A percentile compares a stretch with the other conserved stretches of the same genome.
Evolutionary conservation across 805 yeast genomes (phyloP).

Genomic region (Ogataea ramenticola): DNA sequence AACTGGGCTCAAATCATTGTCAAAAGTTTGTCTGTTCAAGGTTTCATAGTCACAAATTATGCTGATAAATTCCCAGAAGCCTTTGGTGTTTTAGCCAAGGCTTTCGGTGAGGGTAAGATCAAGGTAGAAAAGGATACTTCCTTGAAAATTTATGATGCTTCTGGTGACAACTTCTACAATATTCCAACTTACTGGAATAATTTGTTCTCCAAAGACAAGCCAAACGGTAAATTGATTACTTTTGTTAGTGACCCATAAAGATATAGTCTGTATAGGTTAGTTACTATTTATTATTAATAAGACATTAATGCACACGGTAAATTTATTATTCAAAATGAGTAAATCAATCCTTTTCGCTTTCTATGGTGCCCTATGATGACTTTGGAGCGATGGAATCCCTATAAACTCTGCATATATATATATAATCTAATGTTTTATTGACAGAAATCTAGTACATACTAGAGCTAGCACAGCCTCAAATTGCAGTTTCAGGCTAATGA

Average conservation of each 20-base stretch:
- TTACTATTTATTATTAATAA: too few species aligned
- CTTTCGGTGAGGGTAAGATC: slow-evolving; percentile 35
- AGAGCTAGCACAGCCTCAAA: too few species aligned
- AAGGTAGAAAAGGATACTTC: slow-evolving; percentile 24
- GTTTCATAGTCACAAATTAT: slow-evolving; percentile 46
- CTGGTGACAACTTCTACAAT: slow-evolving; percentile 32
- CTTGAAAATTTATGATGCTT: slow-evolving; percentile 33
- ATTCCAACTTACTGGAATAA: slow-evolving; percentile 43
- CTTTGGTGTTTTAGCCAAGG: slow-evolving; percentile 25
- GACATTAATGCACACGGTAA: too few species aligned
- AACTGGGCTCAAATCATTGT: slow-evolving; percentile 38
- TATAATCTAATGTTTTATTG: too few species aligned
- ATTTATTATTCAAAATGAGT: too few species aligned
- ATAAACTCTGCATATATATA: background rate
- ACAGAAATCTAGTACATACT: too few species aligned
- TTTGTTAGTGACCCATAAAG: slow-evolving; percentile 21
- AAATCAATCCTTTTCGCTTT: too few species aligned
- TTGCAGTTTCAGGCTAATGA: too few species aligned
- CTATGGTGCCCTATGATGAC: too few species aligned
- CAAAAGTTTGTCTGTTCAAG: slow-evolving; percentile 44
- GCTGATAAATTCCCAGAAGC: slow-evolving; percentile 30
- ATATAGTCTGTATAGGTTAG: background rate
- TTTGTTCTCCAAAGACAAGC: slow-evolving; percentile 37
- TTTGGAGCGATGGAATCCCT: too few species aligned
- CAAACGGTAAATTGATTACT: slow-evolving; percentile 44